phyloP scores from a whole-genome alignment of 768 basidiomycete genomes.

The Termitomyces sp. region DNA sequence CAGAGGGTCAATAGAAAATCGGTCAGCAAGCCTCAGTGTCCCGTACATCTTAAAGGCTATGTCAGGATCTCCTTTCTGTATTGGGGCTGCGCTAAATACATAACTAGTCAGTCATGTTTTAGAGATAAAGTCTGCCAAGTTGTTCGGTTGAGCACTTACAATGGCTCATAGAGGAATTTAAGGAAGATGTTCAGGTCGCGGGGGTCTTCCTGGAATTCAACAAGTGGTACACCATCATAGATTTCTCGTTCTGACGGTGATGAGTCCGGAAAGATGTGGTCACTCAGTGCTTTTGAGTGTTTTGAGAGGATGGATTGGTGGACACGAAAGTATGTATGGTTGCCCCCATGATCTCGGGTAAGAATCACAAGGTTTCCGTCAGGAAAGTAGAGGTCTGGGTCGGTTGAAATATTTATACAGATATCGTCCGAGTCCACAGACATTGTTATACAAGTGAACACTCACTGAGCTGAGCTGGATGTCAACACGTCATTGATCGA shows the following conservation, averaged over 20 bases:
- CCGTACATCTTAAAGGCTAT: conserved; percentile 21
- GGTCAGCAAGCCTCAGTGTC: conserved; percentile 19
- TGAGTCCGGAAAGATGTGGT: conserved; percentile 16
- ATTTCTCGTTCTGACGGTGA: conserved; percentile 13
- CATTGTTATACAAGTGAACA: conserved; percentile 5
- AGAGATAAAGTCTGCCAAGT: not conserved
- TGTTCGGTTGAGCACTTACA: conserved; percentile 9
- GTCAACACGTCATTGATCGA: not conserved
- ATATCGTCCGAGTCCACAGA: conserved; percentile 15
- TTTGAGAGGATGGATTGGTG: conserved; percentile 22
- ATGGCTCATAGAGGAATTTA: conserved; percentile 22
- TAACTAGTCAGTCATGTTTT: conserved; percentile 10
- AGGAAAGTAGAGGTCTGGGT: conserved; percentile 20
- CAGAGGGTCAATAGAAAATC: conserved; percentile 19
- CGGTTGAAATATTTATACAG: conserved; percentile 20
- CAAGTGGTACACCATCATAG: conserved; percentile 19
- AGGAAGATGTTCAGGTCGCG: conserved; percentile 19
- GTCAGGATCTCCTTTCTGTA: conserved; percentile 20
- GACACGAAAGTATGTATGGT: conserved; percentile 21
- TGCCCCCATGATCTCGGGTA: conserved; percentile 17
- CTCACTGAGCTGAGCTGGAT: too few relatives aligned
- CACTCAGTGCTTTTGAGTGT: conserved; percentile 21
- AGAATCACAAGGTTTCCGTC: conserved; percentile 21
- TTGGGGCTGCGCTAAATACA: conserved; percentile 18
- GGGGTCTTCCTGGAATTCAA: conserved; percentile 21